Evolutionary conservation across 1,284 basidiomycete species (phyloP), one percentile per base, ranked within the genome.

Genomic region (Pseudozyma pruni): DNA sequence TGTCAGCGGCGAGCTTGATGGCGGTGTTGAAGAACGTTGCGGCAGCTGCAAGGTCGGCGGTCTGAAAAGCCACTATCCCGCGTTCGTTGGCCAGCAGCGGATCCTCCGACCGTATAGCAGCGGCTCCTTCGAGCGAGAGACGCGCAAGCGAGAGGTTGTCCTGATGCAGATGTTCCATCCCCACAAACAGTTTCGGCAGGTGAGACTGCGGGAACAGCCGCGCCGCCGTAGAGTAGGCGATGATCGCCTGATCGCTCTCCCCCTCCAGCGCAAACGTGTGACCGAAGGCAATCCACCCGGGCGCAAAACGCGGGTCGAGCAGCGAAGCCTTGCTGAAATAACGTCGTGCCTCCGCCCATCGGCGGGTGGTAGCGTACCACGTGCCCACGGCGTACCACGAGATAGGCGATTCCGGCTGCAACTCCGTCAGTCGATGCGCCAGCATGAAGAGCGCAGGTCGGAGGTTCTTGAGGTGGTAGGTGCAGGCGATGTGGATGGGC

Each of bases 351-450:
- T 82, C 79, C 3, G 63, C 53, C 78, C 78, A 98, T 72, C 94
- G 90, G 51, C 88, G 87, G 16, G 89, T 89, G 25, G 89, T 88
- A 51, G 95, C 88, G 82, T 99, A 98, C 93, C 95, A 99, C 34
- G 96, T 88, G 0, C 95, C 96, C 19, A 98, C 96, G 2, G 95
- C 94, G 83, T 98, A 99, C 96, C 96, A 99, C 70, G 92, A 93
- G 44, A 93, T 88, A 0, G 93, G 89, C 38, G 91, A 90, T 76
- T 94, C 91, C 0, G 96, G 94, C 78, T 97, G 93, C 25, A 63
- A 27, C 40, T 96, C 92, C 11, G 98, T 94, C 74, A 99, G 87
- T 75, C 95, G 91, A 80, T 98, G 96, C 0, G 96, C 94, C 27
- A 98, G 87, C 67, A 98, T 89, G 84, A 97, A 99, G 1, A 99